A percentile compares a stretch with the other conserved stretches of the same genome.
Conservation (phyloP, 768 basidiomycete genomes). For the Pholiota molesta region DNA sequence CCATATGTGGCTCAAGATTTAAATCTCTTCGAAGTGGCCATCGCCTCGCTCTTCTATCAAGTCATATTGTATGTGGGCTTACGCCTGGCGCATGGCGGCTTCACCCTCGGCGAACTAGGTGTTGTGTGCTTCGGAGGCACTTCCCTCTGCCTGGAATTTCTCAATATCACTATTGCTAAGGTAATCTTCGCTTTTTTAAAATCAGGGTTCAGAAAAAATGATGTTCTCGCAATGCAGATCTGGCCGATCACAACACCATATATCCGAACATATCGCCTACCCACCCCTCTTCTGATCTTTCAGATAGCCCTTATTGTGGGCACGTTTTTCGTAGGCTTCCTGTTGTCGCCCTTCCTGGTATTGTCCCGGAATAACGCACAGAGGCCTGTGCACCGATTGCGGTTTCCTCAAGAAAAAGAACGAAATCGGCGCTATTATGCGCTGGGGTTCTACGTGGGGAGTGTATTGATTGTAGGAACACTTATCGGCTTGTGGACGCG, state of each 20-base stretch:
- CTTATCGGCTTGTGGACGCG: slow-evolving; percentile 92
- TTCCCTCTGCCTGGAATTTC: slow-evolving; percentile 81
- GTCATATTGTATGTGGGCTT: slow-evolving; percentile 88
- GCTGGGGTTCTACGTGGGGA: slow-evolving; percentile 78
- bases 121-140: slow-evolving; percentile 90
- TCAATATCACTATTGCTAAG: slow-evolving; percentile 81
- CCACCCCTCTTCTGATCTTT: slow-evolving; percentile 89
- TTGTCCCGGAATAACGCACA: slow-evolving; percentile 92
- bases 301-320: slow-evolving; percentile 94
- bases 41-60: slow-evolving; percentile 84
- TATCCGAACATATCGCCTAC: slow-evolving; percentile 90
- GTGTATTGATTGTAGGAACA: slow-evolving; percentile 75
- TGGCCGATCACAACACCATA: slow-evolving; percentile 79
- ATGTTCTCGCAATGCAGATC: slow-evolving; percentile 50
- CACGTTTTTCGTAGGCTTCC: slow-evolving; percentile 88
- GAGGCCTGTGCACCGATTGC: slow-evolving; percentile 79
- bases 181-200: slow-evolving; percentile 43
- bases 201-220: neutral
- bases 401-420: slow-evolving; percentile 82
- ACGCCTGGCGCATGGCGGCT: slow-evolving; percentile 89
- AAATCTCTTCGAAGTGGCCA: slow-evolving; percentile 71
- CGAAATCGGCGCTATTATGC: slow-evolving; percentile 84
- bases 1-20: slow-evolving; percentile 54
- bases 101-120: slow-evolving; percentile 93
- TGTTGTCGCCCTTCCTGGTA: slow-evolving; percentile 91